Evolutionary conservation across 192 early-diverging fungal species (phyloP), one percentile per base, ranked within the genome.

Genomic region (Cetraspora pellucida): DNA sequence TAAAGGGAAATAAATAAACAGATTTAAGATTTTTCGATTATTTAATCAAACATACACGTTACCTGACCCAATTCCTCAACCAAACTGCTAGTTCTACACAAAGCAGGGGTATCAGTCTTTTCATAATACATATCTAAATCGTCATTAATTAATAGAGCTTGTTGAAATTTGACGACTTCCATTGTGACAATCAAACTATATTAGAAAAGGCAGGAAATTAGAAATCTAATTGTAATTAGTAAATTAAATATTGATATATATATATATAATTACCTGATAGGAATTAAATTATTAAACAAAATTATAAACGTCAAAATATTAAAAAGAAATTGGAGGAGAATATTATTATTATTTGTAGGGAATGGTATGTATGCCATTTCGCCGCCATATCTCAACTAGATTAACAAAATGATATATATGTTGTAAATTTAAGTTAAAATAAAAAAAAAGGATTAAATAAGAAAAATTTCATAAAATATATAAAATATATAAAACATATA

Each of bases 211-310:
- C 72, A 1, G 23, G 64, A 25, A 66, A 66, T 66, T 3, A 25
- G 21, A 43, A 4, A n/a, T n/a, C 11, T 59, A 10, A 43, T 72
- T 50, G 7, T 28, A 10, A 23, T 47, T 54, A 10, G 6, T 19
- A 54, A 54, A 54, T 71, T 25, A 49, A 16, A 19, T 13, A 52
- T 6, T 49, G 1, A 71, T 7, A 23, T 19, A 25, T 57, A 8
- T 30, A 16, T 43, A n/a, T 65, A 16, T 13, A 54, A 19, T 4
- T 80, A 93, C 90, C 88, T 93, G 77, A 99, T 94, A 16, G 97
- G 97, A 82, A 99, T 99, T 83, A 99, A 87, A 84, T 96, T 98
- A 89, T 99, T 99, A 88, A 94, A 99, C 57, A 99, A 84, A 86
- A 99, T 97, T 81, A 97, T 90, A 80, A 96, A 99, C 16, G 97